Evolutionary conservation across 73 alveolate genomes (phyloP), one percentile per base, ranked within the genome.

Genomic region (Symbiodinium natans): DNA sequence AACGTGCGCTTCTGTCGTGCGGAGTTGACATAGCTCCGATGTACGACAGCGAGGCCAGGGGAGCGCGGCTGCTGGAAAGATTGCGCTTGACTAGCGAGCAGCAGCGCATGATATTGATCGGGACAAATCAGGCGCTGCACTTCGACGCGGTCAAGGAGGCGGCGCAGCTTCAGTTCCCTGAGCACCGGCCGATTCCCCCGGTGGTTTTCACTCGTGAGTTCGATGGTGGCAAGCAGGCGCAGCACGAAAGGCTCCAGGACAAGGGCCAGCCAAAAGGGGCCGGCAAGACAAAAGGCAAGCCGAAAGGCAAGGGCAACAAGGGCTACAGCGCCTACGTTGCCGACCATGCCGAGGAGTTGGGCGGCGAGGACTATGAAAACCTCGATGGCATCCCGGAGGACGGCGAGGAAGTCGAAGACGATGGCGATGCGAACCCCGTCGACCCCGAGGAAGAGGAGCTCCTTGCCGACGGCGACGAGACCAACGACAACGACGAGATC

Each of bases 1-100:
- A 71, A 17, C 4, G 83, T 6, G 39, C 83, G 41, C 83, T 71
- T 3, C 17, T 7, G 23, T 3, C 83, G 29, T n/a, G 39, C 41
- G 21, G 21, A 21, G 41, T 71, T 6, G 41, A 31, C 41, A 31
- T 71, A 3, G 41, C 41, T 6, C 29, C 83, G 17, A 71, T 71
- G 83, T 71, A 71, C 83, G 83, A 71, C 41, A 6, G n/a, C 41
- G 83, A 71, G 83, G 83, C 83, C 83, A 4, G 83, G 2, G 83
- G 83, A 3, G 41, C 41, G 17, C 8, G 83, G 83, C 41, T 71
- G 4, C 83, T 71, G 17, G 83, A 71, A 3, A 3, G 83, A 31
- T 9, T 27, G 23, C 39, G 41, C 23, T 41, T 71, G 41, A 3
- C 83, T 4, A 6, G 15, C 23, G 83, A 71, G 39, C 41, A 71